A percentile compares a stretch with the other conserved stretches of the same genome.
These are phyloP conservation scores for Zopfia rhizophila DNA, from an alignment of 2,329 filamentous ascomycete species.

Conservation along the genomic window DNA sequence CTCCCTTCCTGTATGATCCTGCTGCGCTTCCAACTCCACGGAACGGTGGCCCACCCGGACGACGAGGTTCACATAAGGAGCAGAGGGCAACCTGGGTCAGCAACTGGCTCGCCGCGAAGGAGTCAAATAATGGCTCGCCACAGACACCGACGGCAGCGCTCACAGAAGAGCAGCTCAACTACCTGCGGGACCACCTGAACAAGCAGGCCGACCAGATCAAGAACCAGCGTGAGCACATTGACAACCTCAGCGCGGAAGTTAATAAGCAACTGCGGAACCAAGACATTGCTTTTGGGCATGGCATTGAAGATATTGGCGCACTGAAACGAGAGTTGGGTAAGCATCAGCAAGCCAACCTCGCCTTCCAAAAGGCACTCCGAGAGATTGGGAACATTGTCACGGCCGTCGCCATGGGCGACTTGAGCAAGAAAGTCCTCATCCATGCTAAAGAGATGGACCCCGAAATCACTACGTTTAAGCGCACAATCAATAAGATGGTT, in stretches of 20 bases:
- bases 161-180: slow-evolving; percentile 84
- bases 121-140: slow-evolving; percentile 58
- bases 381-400: slow-evolving; percentile 99
- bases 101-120: slow-evolving; percentile 65
- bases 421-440: slow-evolving; percentile 96
- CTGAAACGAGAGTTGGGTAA: slow-evolving; percentile 95
- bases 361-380: slow-evolving; percentile 95
- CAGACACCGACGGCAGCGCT: slow-evolving; percentile 65
- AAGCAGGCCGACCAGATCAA: slow-evolving; percentile 93
- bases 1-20: slow-evolving; percentile 68
- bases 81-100: slow-evolving; percentile 56
- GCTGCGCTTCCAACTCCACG: slow-evolving; percentile 53
- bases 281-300: slow-evolving; percentile 80
- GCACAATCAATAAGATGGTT: slow-evolving; percentile 99
- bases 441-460: slow-evolving; percentile 97
- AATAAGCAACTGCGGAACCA: slow-evolving; percentile 86
- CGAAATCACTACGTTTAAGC: slow-evolving; percentile 97
- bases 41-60: slow-evolving; percentile 43
- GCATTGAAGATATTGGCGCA: slow-evolving; percentile 84
- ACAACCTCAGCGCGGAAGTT: slow-evolving; percentile 85
- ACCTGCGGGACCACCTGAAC: slow-evolving; percentile 89
- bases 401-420: slow-evolving; percentile 91
- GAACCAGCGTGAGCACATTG: slow-evolving; percentile 85
- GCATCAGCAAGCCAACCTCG: slow-evolving; percentile 97
- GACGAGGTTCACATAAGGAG: slow-evolving; percentile 49